phyloP scores from a whole-genome alignment of 202 grass and related monocot species.

The Panicum virgatum region DNA sequence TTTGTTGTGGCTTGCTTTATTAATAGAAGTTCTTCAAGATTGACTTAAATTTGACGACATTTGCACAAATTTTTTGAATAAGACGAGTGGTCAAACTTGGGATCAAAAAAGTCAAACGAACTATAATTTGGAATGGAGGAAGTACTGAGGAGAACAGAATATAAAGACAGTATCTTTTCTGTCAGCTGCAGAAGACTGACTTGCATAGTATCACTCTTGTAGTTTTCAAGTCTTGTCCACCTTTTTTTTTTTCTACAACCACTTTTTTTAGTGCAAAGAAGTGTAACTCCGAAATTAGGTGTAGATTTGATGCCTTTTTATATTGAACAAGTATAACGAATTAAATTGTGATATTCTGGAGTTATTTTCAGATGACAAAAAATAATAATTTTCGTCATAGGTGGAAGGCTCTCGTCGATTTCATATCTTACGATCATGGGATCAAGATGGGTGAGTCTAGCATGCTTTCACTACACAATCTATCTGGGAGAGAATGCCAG shows the following conservation, averaged over 20 bases:
- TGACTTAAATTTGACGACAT: too few species aligned
- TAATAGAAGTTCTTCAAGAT: too few species aligned
- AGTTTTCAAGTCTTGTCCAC: not conserved
- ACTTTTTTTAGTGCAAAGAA: constrained; percentile 11
- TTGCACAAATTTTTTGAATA: too few species aligned
- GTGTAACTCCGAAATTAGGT: not conserved
- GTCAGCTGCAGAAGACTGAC: constrained; percentile 8
- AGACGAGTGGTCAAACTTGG: too few species aligned
- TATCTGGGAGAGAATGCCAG: constrained; percentile 14
- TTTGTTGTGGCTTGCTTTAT: too few species aligned
- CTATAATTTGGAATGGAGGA: too few species aligned
- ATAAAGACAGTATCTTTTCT: not conserved
- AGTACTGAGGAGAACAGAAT: not conserved
- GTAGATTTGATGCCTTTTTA: constrained; percentile 18
- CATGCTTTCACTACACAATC: constrained; percentile 31
- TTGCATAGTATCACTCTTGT: not conserved
- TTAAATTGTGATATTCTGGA: constrained; percentile 32
- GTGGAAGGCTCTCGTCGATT: constrained; percentile 91
- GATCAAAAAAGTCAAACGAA: too few species aligned
- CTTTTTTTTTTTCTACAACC: not conserved
- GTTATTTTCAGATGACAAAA: constrained; percentile 23
- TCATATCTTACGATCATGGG: constrained; percentile 77
- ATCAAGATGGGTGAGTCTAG: constrained; percentile 88
- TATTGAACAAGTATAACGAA: constrained; percentile 12
- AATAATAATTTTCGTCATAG: constrained; percentile 56